Evolutionary conservation across 2,329 filamentous ascomycete species (phyloP), one percentile per base, ranked within the genome.

Genomic region (Cytospora schulzeri): DNA sequence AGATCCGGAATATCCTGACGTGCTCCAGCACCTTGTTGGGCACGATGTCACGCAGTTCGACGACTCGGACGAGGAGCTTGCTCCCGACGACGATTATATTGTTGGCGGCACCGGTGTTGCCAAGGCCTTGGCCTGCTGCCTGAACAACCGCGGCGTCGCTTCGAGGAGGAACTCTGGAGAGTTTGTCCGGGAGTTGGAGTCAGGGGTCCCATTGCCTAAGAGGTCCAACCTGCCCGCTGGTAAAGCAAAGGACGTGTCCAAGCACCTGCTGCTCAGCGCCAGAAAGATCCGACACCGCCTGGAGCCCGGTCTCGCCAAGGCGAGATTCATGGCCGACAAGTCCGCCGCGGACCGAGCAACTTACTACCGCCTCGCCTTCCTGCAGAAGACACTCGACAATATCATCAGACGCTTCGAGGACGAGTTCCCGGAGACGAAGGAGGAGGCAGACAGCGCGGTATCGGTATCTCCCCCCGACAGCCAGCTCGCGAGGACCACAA

Each of bases 381-480:
- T 99, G 33, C 93, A 97, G 71, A 83, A 90, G 66, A 98, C 95
- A 0, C 83, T 99, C 12, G 85, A 93, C 71, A 89, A 90, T 69
- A 97, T 98, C 79, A 98, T 98, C 72, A 89, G 92, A 74, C 90
- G 95, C 31, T 99, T 98, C 74, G 95, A 98, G 75, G 91, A 96
- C 74, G 94, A 98, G 76, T 98, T 93, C 71, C 95, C 95, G 0
- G 94, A 98, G 73, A 96, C 91, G 0, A 88, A 92, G 41, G 80
- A 80, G 62, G 70, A 71, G 17, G 68, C 68, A 12, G 72, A 75
- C 57, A 71, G 73, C 41, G 72, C 71, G 24, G 66, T 71, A 5
- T 74, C 72, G 1, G 64, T 70, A n/a, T 69, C 70, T n/a, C 56
- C 68, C 8, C 69, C 71, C 1, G 70, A 71, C 35, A 51, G 64